Evolutionary conservation across 2,329 filamentous ascomycete species (phyloP).

Genomic region (Penicillium concentricum): DNA sequence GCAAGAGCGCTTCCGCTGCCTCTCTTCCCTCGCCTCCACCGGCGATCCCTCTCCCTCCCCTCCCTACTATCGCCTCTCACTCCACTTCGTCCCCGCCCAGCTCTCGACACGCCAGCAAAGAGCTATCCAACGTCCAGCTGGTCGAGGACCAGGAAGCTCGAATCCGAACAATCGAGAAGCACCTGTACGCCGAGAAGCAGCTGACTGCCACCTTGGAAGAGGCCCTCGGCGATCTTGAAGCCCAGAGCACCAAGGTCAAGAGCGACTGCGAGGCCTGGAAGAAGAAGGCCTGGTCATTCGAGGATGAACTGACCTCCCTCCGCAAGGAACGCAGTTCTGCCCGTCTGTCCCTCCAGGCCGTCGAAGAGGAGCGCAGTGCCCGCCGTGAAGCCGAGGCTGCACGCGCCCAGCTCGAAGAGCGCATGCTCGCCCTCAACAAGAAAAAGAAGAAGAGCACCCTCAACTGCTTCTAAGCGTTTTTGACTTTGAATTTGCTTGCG

Average conservation of each 20-base stretch:
- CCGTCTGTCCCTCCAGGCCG: conserved; percentile 73
- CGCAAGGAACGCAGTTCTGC: conserved; percentile 60
- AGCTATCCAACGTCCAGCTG: conserved; percentile 73
- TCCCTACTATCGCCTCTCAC: conserved; percentile 63
- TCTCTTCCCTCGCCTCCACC: conserved; percentile 92
- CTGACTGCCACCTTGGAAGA: conserved; percentile 94
- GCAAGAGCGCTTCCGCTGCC: conserved; percentile 78
- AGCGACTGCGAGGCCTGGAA: conserved; percentile 86
- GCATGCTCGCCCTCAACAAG: conserved; percentile 88
- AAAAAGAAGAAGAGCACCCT: conserved; percentile 94
- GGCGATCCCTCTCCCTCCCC: conserved; percentile 89
- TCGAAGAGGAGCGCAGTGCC: conserved; percentile 95
- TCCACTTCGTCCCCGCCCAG: conserved; percentile 57
- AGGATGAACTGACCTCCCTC: conserved; percentile 58
- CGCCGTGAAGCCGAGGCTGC: conserved; percentile 86
- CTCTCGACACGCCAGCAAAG: conserved; percentile 77
- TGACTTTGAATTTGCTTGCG: neutral
- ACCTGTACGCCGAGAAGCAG: conserved; percentile 92
- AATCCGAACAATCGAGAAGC: conserved; percentile 94
- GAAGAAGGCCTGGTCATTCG: conserved; percentile 75
- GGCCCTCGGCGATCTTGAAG: conserved; percentile 89
- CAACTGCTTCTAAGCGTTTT: conserved; percentile 82
- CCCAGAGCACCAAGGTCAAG: conserved; percentile 88
- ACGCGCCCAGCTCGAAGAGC: conserved; percentile 82
- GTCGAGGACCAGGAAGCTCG: conserved; percentile 95